Evolutionary conservation across 345 rosid genomes (phyloP), one percentile per base, ranked within the genome.

Genomic region (Excoecaria agallocha): DNA sequence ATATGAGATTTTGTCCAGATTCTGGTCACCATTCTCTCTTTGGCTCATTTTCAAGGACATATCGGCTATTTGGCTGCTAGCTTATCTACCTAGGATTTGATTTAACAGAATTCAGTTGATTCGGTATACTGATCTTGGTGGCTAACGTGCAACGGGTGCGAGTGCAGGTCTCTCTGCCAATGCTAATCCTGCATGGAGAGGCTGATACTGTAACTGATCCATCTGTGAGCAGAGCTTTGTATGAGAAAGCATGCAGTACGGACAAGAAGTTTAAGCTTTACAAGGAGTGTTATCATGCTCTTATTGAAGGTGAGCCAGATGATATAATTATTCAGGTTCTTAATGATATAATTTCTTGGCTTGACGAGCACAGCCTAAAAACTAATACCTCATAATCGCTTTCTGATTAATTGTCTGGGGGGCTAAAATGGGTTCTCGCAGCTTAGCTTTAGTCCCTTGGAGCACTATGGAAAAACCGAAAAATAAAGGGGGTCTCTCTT

Each of bases 281-380:
- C 63, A 74, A 88, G 63, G 90, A 89, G 75, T 88, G 91, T 22
- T 81, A 69, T 74, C 99, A 95, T 83, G 67, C 94, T 59, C 89
- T 95, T 48, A 88, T 93, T 0, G 97, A 87, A 79, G 99, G 99
- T 0, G 99, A 95, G 78, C 88, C 99, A 9, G 99, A 95, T 74
- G 98, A 93, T 24, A 73, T 59, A 81, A 90, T 91, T 59, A 76
- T 81, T 22, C 88, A 77, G 68, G 98, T 91, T 80, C 79, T 93
- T 15, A 70, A 63, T 3, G 97, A 95, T 78, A 89, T 93, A 39
- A 76, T 89, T 78, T 80, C 85, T 4, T 95, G 99, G 99, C 94
- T 95, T 22, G 87, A 95, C 9, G 76, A 85, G 12, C 98, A 83
- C 73, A 77, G 81, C 79, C 73, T 37, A 43, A 45, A 67, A 76